Conservation (phyloP, 1,139 yeast genomes). For the Candida anutae region DNA sequence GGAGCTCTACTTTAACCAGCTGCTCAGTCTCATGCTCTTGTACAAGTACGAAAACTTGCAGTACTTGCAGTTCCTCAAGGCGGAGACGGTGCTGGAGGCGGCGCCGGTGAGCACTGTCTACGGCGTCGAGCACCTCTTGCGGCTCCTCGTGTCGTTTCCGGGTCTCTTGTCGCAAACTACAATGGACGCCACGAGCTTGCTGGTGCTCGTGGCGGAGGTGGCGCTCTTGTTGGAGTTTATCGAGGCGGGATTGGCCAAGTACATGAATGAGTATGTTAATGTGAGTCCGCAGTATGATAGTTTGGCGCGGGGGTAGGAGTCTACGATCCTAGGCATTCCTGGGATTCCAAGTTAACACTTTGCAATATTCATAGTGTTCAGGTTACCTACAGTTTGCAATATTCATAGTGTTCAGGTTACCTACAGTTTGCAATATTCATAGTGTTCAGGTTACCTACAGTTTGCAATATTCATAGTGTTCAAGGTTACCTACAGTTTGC, state of each 20-base stretch:
- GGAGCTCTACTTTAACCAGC: conserved; percentile 66
- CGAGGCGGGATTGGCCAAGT: conserved; percentile 37
- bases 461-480: too few relatives aligned
- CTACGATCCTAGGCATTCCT: too few relatives aligned
- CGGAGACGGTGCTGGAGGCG: conserved; percentile 21
- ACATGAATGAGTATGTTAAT: conserved; percentile 41
- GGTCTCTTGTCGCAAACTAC: conserved; percentile 69
- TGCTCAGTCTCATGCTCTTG: conserved; percentile 63
- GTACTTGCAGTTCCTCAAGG: conserved; percentile 46
- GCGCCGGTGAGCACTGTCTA: conserved; percentile 43
- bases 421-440: too few relatives aligned
- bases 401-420: too few relatives aligned
- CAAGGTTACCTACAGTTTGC: too few relatives aligned
- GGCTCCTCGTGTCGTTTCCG: conserved; percentile 72
- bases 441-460: too few relatives aligned
- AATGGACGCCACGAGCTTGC: conserved; percentile 75
- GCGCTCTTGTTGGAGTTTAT: conserved; percentile 49
- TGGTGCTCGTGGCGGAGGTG: conserved; percentile 34
- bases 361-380: too few relatives aligned
- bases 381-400: too few relatives aligned
- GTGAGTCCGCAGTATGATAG: conserved; percentile 61
- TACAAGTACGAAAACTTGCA: conserved; percentile 85
- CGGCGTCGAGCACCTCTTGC: conserved; percentile 71
- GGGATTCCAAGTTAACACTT: too few relatives aligned
- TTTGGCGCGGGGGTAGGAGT: conserved; percentile 22